These are phyloP conservation scores for Leccinum rimulosum DNA, from an alignment of 768 basidiomycete genomes.

Conservation along the genomic window DNA sequence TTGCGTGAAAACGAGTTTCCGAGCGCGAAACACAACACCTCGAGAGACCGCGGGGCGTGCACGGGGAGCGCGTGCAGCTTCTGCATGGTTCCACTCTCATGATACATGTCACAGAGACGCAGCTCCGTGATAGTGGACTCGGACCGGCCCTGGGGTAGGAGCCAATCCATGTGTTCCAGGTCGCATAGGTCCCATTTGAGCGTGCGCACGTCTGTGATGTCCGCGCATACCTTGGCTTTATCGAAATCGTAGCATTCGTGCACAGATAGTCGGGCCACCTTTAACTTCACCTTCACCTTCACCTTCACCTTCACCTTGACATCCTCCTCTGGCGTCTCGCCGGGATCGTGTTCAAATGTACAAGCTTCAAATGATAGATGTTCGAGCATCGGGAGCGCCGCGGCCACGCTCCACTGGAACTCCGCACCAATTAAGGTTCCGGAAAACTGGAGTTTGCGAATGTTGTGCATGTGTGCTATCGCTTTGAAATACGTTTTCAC, in stretches of 20 bases:
- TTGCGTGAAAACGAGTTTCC: no score
- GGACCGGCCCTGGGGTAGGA: no score
- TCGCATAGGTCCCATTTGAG: no score
- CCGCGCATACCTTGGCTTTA: neutral
- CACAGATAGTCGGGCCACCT: neutral
- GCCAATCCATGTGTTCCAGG: no score
- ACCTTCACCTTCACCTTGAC: neutral
- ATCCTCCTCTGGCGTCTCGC: neutral
- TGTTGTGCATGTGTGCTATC: neutral
- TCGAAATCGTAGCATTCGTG: accelerated
- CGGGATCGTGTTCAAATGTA: no score
- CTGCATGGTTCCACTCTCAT: no score
- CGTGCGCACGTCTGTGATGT: no score
- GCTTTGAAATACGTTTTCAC: neutral
- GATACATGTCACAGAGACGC: neutral
- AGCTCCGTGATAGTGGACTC: no score
- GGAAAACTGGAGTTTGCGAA: neutral
- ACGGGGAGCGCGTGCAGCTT: neutral
- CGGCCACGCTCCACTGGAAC: neutral
- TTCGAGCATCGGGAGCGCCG: neutral
- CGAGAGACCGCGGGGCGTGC: neutral
- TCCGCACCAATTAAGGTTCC: neutral
- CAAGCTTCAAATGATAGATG: no score
- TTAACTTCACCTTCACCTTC: neutral
- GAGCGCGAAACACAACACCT: neutral